Percentiles rank a stretch among this genome's conserved stretches.
phyloP scores from a whole-genome alignment of 257 asterid species.

The Capsicum rhomboideum region DNA sequence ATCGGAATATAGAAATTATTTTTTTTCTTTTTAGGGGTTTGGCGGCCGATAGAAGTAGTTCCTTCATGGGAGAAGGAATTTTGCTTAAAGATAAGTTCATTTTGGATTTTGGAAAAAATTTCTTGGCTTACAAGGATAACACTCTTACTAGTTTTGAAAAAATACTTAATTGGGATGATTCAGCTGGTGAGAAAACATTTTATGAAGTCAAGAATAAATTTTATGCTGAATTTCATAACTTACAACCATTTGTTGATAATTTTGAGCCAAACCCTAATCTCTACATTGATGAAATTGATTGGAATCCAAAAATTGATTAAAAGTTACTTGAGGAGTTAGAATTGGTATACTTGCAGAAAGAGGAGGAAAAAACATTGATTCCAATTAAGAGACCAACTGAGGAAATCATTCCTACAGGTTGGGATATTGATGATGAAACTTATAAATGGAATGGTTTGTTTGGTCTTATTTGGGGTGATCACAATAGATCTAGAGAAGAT shows the following conservation, averaged over 20 bases:
- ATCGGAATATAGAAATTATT: neutral
- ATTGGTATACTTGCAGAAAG: neutral
- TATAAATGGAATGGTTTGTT: neutral
- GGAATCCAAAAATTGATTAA: neutral
- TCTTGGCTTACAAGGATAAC: slow-evolving; percentile 3
- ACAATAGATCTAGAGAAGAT: neutral
- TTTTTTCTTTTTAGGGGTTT: neutral
- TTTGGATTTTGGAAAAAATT: slow-evolving; percentile 7
- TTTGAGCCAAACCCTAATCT: neutral
- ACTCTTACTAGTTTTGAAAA: neutral
- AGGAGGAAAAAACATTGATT: neutral
- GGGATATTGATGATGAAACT: neutral
- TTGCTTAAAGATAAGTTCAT: neutral
- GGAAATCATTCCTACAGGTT: slow-evolving; percentile 10
- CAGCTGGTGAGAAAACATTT: slow-evolving; percentile 14
- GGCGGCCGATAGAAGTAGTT: slow-evolving; percentile 1
- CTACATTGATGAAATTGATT: slow-evolving; percentile 10
- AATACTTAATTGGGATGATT: slow-evolving; percentile 13
- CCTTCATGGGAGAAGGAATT: slow-evolving; percentile 27
- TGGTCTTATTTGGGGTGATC: neutral
- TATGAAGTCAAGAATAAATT: neutral
- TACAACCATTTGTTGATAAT: neutral
- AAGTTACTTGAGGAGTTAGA: neutral
- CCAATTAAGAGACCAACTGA: neutral
- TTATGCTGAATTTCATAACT: neutral